A percentile compares a stretch with the other conserved stretches of the same genome.
These are phyloP conservation scores for Caryopteris hybrid DNA, from an alignment of 305 asterid species.

Conservation along the genomic window DNA sequence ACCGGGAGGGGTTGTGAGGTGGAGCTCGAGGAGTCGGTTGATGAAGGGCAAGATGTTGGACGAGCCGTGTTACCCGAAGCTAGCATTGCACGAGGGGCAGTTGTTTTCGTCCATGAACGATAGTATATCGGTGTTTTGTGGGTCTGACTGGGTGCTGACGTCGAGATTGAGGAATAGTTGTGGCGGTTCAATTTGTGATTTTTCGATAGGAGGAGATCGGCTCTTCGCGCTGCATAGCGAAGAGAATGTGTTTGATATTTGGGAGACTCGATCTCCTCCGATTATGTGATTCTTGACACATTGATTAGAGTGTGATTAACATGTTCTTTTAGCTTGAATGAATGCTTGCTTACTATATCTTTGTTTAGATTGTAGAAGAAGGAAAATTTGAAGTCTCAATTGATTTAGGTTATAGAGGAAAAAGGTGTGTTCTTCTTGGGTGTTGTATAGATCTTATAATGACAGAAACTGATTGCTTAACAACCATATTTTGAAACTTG, in stretches of 20 bases:
- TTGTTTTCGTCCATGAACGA: slow-evolving; percentile 86
- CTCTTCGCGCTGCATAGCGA: slow-evolving; percentile 85
- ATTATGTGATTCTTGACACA: slow-evolving; percentile 38
- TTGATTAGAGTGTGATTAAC: not conserved
- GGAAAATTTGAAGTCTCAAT: not conserved
- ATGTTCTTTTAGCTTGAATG: slow-evolving; percentile 8
- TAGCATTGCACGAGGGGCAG: slow-evolving; percentile 72
- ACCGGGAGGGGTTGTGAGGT: slow-evolving; percentile 48
- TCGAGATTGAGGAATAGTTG: slow-evolving; percentile 59
- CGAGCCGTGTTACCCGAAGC: slow-evolving; percentile 85
- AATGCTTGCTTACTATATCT: not conserved
- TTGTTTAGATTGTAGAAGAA: slow-evolving; percentile 20
- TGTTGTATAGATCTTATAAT: slow-evolving; percentile 22
- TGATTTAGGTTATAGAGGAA: slow-evolving; percentile 8
- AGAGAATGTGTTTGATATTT: slow-evolving; percentile 77
- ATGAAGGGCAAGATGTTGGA: slow-evolving; percentile 87
- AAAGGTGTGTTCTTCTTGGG: slow-evolving; percentile 22
- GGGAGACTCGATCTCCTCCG: slow-evolving; percentile 78
- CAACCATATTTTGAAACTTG: slow-evolving; percentile 25
- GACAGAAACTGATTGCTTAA: slow-evolving; percentile 46
- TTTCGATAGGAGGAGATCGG: slow-evolving; percentile 81
- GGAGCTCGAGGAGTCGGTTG: slow-evolving; percentile 87
- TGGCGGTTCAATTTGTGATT: slow-evolving; percentile 91
- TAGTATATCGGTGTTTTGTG: slow-evolving; percentile 68
- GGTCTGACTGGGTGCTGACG: slow-evolving; percentile 74